phyloP scores from a whole-genome alignment of 441 rosid genomes.

The Arabidopsis lyrata region DNA sequence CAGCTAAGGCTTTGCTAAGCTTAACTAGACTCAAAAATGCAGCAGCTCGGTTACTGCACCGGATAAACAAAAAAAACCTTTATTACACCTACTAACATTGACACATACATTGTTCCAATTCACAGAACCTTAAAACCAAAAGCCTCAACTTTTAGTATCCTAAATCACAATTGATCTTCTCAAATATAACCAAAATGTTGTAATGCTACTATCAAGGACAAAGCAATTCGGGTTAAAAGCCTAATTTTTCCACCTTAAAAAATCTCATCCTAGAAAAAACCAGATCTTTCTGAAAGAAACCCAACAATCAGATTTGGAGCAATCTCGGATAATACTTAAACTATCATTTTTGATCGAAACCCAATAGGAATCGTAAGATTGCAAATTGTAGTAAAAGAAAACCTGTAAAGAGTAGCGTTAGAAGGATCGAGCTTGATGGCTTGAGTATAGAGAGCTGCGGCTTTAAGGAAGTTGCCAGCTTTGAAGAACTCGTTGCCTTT shows the following conservation, averaged over 20 bases:
- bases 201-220: not conserved
- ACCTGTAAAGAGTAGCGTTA: constrained; percentile 92
- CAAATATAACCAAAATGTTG: constrained; percentile 4
- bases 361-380: not conserved
- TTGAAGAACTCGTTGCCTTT: constrained; percentile 95
- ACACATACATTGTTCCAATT: constrained; percentile 22
- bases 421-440: constrained; percentile 95
- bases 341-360: constrained; percentile 20
- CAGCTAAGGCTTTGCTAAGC: constrained; percentile 90
- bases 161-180: not conserved
- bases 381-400: not conserved
- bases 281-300: constrained; percentile 29
- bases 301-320: not conserved
- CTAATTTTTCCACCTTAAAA: not conserved
- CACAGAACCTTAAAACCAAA: not conserved
- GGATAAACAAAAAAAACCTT: constrained; percentile 3
- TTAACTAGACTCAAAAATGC: constrained; percentile 88
- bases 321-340: not conserved
- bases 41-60: constrained; percentile 90
- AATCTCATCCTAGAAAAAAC: constrained; percentile 4
- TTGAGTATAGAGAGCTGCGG: constrained; percentile 97
- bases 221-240: constrained; percentile 5
- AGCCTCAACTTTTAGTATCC: not conserved
- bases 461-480: constrained; percentile 94
- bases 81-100: not conserved